A percentile compares a stretch with the other conserved stretches of the same genome.
These are phyloP conservation scores for Penicillium sp. DNA, from an alignment of 2,329 filamentous ascomycete genomes.

Conservation along the genomic window DNA sequence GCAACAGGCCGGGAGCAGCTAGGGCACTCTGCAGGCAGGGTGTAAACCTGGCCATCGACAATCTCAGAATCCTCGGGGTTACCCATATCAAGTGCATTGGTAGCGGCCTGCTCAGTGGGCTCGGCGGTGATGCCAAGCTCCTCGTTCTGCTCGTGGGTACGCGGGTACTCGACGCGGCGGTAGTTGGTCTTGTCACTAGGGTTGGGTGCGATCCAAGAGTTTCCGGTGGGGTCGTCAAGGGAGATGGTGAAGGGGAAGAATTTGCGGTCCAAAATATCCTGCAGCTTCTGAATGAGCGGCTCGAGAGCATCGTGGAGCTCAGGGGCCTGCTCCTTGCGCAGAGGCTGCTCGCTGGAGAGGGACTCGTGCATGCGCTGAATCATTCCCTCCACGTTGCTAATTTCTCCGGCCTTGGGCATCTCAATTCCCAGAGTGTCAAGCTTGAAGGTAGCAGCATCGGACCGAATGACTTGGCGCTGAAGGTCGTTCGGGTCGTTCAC, in stretches of 20 bases:
- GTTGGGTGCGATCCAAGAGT: constrained; percentile 94
- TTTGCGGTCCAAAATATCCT: constrained; percentile 74
- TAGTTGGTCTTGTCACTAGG: constrained; percentile 77
- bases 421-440: constrained; percentile 92
- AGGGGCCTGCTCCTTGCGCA: constrained; percentile 73
- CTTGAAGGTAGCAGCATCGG: constrained; percentile 80
- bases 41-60: constrained; percentile 88
- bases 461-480: constrained; percentile 86
- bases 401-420: constrained; percentile 86
- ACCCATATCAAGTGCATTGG: constrained; percentile 40
- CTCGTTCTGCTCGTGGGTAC: constrained; percentile 84
- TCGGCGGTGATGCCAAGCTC: constrained; percentile 70
- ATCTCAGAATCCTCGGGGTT: constrained; percentile 74
- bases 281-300: constrained; percentile 71
- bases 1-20: constrained; percentile 83
- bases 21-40: constrained; percentile 87
- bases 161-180: constrained; percentile 78
- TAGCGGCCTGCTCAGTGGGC: constrained; percentile 33
- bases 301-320: constrained; percentile 78
- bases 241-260: constrained; percentile 85
- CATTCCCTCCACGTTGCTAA: constrained; percentile 92
- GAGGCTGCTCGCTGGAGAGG: constrained; percentile 77
- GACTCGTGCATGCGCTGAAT: constrained; percentile 77
- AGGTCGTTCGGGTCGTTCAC: constrained; percentile 74
- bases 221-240: constrained; percentile 89